A percentile compares a stretch with the other conserved stretches of the same genome.
These are phyloP conservation scores for Sporisorium graminicola DNA, from an alignment of 1,284 basidiomycete species.

Conservation along the genomic window DNA sequence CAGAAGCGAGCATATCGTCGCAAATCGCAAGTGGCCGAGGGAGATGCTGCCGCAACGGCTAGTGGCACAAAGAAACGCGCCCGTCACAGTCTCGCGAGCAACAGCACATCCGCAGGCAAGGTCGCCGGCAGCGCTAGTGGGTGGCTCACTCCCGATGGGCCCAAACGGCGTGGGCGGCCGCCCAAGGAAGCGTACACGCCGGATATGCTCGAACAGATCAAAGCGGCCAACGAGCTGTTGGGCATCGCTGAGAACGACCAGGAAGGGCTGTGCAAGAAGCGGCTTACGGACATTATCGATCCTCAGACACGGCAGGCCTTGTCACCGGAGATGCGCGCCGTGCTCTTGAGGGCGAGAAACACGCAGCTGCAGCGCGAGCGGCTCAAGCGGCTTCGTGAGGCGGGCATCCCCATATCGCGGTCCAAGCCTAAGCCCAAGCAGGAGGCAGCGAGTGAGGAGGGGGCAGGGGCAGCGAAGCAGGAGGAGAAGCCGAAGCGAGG, in stretches of 20 bases:
- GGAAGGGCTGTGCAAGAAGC: neutral
- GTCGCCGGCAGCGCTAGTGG: slow-evolving; percentile 11
- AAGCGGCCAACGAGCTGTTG: slow-evolving; percentile 23
- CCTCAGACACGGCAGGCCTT: slow-evolving; percentile 3
- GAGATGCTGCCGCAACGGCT: neutral
- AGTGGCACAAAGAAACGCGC: neutral
- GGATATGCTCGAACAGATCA: slow-evolving; percentile 22
- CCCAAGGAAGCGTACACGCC: slow-evolving; percentile 20
- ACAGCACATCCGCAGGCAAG: slow-evolving; percentile 17
- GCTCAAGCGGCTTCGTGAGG: slow-evolving; percentile 5
- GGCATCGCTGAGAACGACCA: neutral
- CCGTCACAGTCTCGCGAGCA: slow-evolving; percentile 21
- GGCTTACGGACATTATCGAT: slow-evolving; percentile 23
- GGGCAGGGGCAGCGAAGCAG: neutral
- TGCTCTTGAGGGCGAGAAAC: slow-evolving; percentile 13
- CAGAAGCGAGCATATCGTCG: slow-evolving; percentile 14
- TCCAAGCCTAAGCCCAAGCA: neutral
- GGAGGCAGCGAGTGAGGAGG: too few relatives aligned
- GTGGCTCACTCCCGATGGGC: neutral
- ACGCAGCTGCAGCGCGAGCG: slow-evolving; percentile 24
- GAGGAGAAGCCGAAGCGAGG: neutral
- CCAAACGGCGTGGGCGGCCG: slow-evolving; percentile 26
- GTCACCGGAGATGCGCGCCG: slow-evolving; percentile 22
- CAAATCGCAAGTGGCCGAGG: neutral
- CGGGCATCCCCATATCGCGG: neutral